phyloP scores from a whole-genome alignment of 208 protist species.

The Acanthamoeba lenticulata region DNA sequence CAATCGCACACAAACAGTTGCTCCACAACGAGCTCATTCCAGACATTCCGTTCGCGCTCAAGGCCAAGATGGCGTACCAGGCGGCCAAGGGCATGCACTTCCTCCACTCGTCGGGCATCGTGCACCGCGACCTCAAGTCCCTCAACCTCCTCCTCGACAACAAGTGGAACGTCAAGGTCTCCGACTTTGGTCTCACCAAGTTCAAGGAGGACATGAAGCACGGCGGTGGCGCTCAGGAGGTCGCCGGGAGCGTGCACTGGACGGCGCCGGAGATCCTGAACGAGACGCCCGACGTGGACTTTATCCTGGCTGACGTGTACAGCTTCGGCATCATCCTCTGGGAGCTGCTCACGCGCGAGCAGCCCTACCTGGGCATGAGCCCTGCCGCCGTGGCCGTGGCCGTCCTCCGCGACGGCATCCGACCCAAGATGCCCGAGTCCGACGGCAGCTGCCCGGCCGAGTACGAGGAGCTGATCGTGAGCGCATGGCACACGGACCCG shows the following conservation, averaged over 20 bases:
- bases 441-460: background rate
- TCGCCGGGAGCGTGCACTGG: background rate
- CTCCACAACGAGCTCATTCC: background rate
- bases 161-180: background rate
- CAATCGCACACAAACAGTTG: background rate
- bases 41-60: background rate
- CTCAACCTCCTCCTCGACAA: background rate
- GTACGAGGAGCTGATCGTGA: background rate
- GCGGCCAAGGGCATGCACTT: background rate
- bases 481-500: background rate
- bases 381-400: background rate
- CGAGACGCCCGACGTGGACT: background rate
- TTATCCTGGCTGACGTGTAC: background rate
- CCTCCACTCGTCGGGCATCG: background rate
- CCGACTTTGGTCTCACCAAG: background rate
- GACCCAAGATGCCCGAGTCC: background rate
- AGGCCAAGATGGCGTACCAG: background rate
- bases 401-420: background rate
- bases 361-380: too few species aligned
- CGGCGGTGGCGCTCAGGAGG: background rate
- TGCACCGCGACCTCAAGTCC: background rate
- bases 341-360: too few species aligned
- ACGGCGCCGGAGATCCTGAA: background rate
- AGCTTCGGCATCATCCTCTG: background rate
- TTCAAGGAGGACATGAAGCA: background rate